Base-by-base conservation (phyloP, 2,329 filamentous ascomycete species). In the Trichoderma aggressivum region DNA sequence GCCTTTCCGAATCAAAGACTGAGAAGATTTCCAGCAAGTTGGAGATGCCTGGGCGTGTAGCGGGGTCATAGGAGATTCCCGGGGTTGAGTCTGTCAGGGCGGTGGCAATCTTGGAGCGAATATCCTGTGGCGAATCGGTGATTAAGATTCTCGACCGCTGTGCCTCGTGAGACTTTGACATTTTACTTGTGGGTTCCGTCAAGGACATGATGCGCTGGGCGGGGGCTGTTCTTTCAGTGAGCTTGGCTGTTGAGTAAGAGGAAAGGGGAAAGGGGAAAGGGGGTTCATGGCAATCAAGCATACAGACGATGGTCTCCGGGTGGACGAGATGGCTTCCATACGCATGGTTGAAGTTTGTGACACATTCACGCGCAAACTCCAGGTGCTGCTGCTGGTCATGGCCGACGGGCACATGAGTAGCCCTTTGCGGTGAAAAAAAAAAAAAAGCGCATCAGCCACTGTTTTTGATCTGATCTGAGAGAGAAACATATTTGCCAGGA, bases 391-490 rank as follows among this genome's bases (percentile, higher is more conserved):
- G 86, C 81, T 99, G 96, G 80, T 99, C 96, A 75, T 97, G 92
- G n/a, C 96, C 96, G 2, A 99, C 95, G 12, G 96, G 96, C 28
- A 99, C 95, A 82, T 98, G 93, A 1, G 95, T 98, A 73, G 95
- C 92, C 75, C 91, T 92, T 92, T 75, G 71, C 34, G 8, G 0
- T 5, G 7, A 3, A 28, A 28, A 28, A 28, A 28, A 3, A 28
- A 28, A 28, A 28, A 28, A 47, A 14, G 12, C 1, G 63, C 14
- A 56, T 72, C 18, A 70, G 63, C 65, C 18, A 72, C 24, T 50
- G 28, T 28, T 10, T 10, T 21, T 50, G 28, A 28, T 43, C 3
- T 26, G 10, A 12, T n/a, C 10, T 10, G 12, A 14, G 14, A 24
- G 50, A 39, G 28, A n/a, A n/a, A 56, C 14, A 3, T 24, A 14